Conservation (phyloP, 202 grass and related monocot genomes). For the Sporobolus alterniflorus region DNA sequence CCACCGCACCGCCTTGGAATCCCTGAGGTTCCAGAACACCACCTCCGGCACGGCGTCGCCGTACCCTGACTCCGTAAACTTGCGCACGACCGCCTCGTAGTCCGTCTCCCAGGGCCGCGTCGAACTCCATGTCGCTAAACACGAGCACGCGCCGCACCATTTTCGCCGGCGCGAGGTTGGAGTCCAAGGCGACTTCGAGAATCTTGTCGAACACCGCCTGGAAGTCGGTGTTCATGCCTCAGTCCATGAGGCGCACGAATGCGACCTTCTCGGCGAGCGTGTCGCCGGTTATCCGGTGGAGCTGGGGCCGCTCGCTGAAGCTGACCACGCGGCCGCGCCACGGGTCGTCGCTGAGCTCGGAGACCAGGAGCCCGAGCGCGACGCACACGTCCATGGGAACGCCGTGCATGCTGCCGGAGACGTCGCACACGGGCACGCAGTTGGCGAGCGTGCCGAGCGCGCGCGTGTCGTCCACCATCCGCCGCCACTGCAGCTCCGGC, state of each 20-base stretch:
- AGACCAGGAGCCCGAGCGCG: constrained; percentile 79
- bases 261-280: constrained; percentile 46
- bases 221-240: constrained; percentile 52
- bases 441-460: constrained; percentile 52
- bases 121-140: constrained; percentile 97
- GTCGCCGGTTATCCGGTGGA: constrained; percentile 43
- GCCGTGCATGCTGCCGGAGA: constrained; percentile 70
- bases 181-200: constrained; percentile 43
- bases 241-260: constrained; percentile 55
- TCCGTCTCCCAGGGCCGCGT: constrained; percentile 74
- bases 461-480: constrained; percentile 71
- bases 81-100: constrained; percentile 66
- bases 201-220: constrained; percentile 67
- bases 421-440: constrained; percentile 80
- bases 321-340: constrained; percentile 82
- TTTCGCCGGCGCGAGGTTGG: constrained; percentile 31
- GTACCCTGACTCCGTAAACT: constrained; percentile 64
- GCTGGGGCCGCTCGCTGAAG: constrained; percentile 47
- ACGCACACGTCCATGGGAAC: constrained; percentile 75
- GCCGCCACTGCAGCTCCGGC: constrained; percentile 73
- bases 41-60: constrained; percentile 62
- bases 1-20: constrained; percentile 54
- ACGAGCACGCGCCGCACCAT: constrained; percentile 72
- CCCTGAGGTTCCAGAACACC: constrained; percentile 79
- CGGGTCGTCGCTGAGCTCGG: constrained; percentile 75